A percentile compares a stretch with the other conserved stretches of the same genome.
phyloP scores from a whole-genome alignment of 139 green algal species.

The Spirogloea muscicola region DNA sequence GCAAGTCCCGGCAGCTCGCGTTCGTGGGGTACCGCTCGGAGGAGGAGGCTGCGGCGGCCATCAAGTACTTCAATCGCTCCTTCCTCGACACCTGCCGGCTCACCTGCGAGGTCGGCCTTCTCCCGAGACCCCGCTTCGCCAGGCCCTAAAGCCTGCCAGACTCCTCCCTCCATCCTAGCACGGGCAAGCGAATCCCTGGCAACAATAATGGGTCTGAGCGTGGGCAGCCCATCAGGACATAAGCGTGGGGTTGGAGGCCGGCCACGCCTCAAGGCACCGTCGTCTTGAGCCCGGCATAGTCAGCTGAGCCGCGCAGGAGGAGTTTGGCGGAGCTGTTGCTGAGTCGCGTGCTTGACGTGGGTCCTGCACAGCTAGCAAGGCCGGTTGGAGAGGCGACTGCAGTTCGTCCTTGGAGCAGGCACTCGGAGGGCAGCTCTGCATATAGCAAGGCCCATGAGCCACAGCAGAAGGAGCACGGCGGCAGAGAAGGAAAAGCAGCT shows the following conservation, averaged over 20 bases:
- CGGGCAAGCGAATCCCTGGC: not conserved
- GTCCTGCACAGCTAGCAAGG: conserved; percentile 48
- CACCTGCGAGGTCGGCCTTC: conserved; percentile 61
- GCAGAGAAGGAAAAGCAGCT: conserved; percentile 2
- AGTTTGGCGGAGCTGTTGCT: not conserved
- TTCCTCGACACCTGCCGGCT: conserved; percentile 86
- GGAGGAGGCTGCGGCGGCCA: conserved; percentile 65
- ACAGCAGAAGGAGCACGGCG: not conserved
- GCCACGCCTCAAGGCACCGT: not conserved
- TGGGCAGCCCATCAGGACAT: not conserved
- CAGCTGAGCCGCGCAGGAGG: not conserved
- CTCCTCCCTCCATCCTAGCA: not conserved
- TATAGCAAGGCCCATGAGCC: conserved; percentile 12
- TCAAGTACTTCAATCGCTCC: conserved; percentile 81
- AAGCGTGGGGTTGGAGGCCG: not conserved
- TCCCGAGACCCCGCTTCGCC: not conserved
- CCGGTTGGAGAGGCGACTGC: conserved; percentile 34
- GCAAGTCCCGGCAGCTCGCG: conserved; percentile 80
- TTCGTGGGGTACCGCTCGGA: conserved; percentile 88
- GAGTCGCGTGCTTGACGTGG: not conserved
- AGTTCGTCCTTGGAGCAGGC: conserved; percentile 80
- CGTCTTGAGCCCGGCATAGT: not conserved
- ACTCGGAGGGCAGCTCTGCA: conserved; percentile 61
- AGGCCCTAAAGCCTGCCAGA: not conserved
- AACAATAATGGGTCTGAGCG: not conserved